Percentiles rank a stretch among this genome's conserved stretches.
Conservation (phyloP, 805 yeast genomes). For the Naumovozyma castellii region DNA sequence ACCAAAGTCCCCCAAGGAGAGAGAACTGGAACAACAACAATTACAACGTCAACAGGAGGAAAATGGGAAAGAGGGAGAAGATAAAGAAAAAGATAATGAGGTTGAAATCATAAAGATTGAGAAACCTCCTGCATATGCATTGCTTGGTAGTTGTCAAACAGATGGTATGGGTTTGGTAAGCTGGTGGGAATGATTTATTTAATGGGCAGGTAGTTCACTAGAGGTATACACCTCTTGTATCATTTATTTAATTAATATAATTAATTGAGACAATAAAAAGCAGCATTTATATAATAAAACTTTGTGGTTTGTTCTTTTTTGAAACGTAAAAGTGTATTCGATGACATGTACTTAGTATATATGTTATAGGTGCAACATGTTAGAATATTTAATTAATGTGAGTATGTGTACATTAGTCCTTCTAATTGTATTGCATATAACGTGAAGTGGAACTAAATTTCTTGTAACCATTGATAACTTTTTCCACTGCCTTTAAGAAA, state of each 20-base stretch:
- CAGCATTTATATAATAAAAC: no score
- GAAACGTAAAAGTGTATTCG: not conserved
- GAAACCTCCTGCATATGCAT: constrained; percentile 69
- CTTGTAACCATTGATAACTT: constrained; percentile 96
- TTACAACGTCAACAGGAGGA: constrained; percentile 5
- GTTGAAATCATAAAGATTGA: constrained; percentile 21
- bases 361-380: not conserved
- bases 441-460: constrained; percentile 94
- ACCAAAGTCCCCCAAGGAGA: constrained; percentile 60
- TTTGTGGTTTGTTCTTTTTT: no score
- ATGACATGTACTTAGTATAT: not conserved
- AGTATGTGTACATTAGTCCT: not conserved
- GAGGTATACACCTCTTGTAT: not conserved
- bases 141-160: constrained; percentile 83
- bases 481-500: constrained; percentile 93
- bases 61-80: not conserved
- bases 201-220: no score
- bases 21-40: constrained; percentile 30
- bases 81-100: constrained; percentile 16
- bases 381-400: not conserved
- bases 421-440: constrained; percentile 93
- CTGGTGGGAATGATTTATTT: constrained; percentile 73
- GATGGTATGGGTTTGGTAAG: constrained; percentile 95
- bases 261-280: no score
- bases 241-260: no score